Evolutionary conservation across 1,284 basidiomycete genomes (phyloP), one percentile per base, ranked within the genome.

Genomic region (Lentinula novae-zelandiae): DNA sequence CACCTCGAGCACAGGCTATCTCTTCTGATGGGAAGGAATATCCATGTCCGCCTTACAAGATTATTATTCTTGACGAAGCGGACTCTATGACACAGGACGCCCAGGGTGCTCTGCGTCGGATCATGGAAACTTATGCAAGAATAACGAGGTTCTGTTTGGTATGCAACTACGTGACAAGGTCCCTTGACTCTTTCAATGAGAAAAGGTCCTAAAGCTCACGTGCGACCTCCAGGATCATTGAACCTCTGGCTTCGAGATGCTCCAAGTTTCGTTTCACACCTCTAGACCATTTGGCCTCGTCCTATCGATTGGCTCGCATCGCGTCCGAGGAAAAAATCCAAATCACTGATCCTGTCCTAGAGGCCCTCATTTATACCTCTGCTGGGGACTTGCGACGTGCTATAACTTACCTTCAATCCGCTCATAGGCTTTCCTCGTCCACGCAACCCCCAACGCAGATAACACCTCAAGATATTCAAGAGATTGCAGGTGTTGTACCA

Each of bases 21-120:
- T 78, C 87, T 12, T 89, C 90, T 0, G 93, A 95, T 67, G 92
- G 92, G 20, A 90, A 89, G 69, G 81, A 78, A 58, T 98, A 97
- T 71, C 96, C 96, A 31, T 98, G 93, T 70, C 97, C 97, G 36
- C 96, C 97, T 0, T 99, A 95, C 81, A 99, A 99, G 75, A 97
- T 99, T 68, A 92, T 99, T 72, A 98, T 99, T 64, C 84, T 99
- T 17, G 97, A 99, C 70, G 97, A 99, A 77, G 97, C 97, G 42
- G 97, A 99, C 72, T 96, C 94, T 12, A 99, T 99, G 96, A 99
- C 96, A 6, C 97, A 99, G 75, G 96, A 99, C 72, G 96, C 96
- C 1, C 96, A 99, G 75, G 95, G 90, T 53, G 96, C 96, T 0
- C 78, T 99, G 49, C 84, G 96, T 54, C 85, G 97, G 22, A 99